These are phyloP conservation scores for Agaricus blazei DNA, from an alignment of 768 basidiomycete species.

Conservation along the genomic window DNA sequence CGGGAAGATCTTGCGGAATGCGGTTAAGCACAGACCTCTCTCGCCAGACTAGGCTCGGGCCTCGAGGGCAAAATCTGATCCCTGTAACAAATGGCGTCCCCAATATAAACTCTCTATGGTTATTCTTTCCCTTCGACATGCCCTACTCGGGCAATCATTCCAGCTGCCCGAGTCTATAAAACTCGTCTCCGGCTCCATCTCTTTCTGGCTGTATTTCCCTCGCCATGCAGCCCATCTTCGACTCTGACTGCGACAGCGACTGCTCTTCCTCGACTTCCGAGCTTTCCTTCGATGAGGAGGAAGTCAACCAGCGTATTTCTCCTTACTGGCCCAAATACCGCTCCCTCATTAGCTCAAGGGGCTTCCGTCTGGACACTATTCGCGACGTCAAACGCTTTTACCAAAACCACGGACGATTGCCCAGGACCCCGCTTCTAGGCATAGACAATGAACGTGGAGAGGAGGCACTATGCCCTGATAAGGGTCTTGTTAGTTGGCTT, in stretches of 20 bases:
- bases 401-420: slow-evolving; percentile 15
- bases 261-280: slow-evolving; percentile 41
- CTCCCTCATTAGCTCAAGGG: slow-evolving; percentile 38
- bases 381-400: slow-evolving; percentile 63
- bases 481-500: slow-evolving; percentile 53
- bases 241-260: slow-evolving; percentile 21
- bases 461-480: slow-evolving; percentile 62
- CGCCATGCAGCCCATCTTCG: slow-evolving; percentile 19
- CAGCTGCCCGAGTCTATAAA: slow-evolving; percentile 8
- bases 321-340: slow-evolving; percentile 63
- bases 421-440: slow-evolving; percentile 27
- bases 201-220: slow-evolving; percentile 4
- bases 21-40: slow-evolving; percentile 18
- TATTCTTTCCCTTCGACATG: slow-evolving; percentile 22
- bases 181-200: slow-evolving; percentile 14
- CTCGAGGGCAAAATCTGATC: slow-evolving; percentile 24
- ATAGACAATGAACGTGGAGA: slow-evolving; percentile 34
- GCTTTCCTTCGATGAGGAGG: slow-evolving; percentile 53
- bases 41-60: slow-evolving; percentile 28
- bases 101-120: slow-evolving; percentile 23
- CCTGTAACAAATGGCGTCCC: slow-evolving; percentile 16
- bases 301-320: slow-evolving; percentile 51
- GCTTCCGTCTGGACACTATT: slow-evolving; percentile 64
- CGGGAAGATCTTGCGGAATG: slow-evolving; percentile 28
- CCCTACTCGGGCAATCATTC: slow-evolving; percentile 13